Evolutionary conservation across 108 stramenopile species (phyloP).

Genomic region (Cyclotella cryptica): DNA sequence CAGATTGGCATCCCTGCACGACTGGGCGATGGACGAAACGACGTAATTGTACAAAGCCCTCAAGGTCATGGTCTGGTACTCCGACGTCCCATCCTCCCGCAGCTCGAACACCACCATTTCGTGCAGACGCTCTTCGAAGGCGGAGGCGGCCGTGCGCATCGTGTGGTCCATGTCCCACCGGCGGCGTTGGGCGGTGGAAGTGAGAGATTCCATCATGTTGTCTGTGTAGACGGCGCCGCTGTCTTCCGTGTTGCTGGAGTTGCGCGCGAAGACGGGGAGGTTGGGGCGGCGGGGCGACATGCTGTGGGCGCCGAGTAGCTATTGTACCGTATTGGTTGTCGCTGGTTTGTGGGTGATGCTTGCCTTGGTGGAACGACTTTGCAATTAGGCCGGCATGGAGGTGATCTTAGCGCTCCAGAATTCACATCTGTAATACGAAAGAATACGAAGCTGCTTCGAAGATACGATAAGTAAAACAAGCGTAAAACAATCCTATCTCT

Average conservation of each 20-base stretch:
- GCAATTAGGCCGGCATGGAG: too few relatives aligned
- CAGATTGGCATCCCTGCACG: slow-evolving; percentile 25
- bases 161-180: not conserved
- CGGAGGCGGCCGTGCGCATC: not conserved
- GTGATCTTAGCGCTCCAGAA: too few relatives aligned
- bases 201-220: slow-evolving; percentile 1
- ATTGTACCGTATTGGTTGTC: too few relatives aligned
- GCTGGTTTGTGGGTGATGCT: too few relatives aligned
- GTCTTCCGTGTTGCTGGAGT: not conserved
- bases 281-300: too few relatives aligned
- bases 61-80: slow-evolving; percentile 62
- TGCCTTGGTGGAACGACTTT: too few relatives aligned
- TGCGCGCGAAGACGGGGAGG: not conserved
- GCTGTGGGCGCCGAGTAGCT: too few relatives aligned
- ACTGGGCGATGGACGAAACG: slow-evolving; percentile 56
- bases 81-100: slow-evolving; percentile 58
- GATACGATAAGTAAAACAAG: too few relatives aligned
- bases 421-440: too few relatives aligned
- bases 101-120: slow-evolving; percentile 79
- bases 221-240: slow-evolving; percentile 5
- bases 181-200: not conserved
- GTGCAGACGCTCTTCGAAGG: slow-evolving; percentile 61
- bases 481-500: too few relatives aligned
- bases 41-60: slow-evolving; percentile 75
- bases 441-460: too few relatives aligned